These are phyloP conservation scores for Carallia brachiata DNA, from an alignment of 345 rosid genomes.

Conservation along the genomic window DNA sequence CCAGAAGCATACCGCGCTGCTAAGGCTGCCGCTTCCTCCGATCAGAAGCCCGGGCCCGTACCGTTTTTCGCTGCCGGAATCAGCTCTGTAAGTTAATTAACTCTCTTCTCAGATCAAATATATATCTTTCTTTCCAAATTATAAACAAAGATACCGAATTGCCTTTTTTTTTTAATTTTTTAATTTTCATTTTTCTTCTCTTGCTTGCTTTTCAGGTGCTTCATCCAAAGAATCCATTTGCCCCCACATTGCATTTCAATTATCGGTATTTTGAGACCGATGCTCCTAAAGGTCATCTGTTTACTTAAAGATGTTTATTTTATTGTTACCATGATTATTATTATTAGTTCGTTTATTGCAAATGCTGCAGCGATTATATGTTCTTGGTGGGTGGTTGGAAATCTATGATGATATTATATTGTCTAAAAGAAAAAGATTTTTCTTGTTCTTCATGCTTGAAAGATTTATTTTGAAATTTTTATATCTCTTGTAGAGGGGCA, in stretches of 20 bases:
- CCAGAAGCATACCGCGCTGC: slow-evolving; percentile 99
- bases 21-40: slow-evolving; percentile 55
- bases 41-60: slow-evolving; percentile 74
- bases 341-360: too few relatives aligned
- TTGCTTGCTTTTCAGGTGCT: slow-evolving; percentile 43
- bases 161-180: not conserved
- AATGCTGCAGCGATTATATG: too few relatives aligned
- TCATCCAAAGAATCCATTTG: slow-evolving; percentile 91
- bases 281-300: slow-evolving; percentile 66
- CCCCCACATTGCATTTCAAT: slow-evolving; percentile 85
- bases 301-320: too few relatives aligned
- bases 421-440: too few relatives aligned
- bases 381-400: too few relatives aligned
- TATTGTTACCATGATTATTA: too few relatives aligned
- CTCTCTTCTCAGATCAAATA: slow-evolving; percentile 5
- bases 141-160: not conserved
- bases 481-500: too few relatives aligned
- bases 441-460: too few relatives aligned
- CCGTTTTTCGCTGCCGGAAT: slow-evolving; percentile 97
- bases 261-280: slow-evolving; percentile 82
- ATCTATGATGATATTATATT: too few relatives aligned
- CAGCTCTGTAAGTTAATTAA: slow-evolving; percentile 61
- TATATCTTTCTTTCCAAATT: not conserved
- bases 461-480: too few relatives aligned
- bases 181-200: not conserved